Conservation (phyloP, 495 filamentous ascomycete genomes). For the Daldinia bambusicola region DNA sequence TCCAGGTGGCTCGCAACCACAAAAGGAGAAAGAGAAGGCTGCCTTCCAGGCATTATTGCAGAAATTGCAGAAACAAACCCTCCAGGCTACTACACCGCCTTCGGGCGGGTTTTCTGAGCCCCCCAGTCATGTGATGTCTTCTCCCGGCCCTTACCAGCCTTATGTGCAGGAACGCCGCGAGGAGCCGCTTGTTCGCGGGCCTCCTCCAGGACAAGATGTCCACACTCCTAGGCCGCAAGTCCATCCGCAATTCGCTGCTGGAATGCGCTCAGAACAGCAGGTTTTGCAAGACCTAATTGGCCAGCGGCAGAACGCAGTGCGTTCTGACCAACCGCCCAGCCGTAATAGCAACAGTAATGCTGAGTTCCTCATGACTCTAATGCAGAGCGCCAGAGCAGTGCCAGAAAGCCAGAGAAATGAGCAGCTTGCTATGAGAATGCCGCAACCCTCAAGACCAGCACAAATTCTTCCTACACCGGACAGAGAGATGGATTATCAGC, state of each 20-base stretch:
- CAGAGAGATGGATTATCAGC: conserved; percentile 55
- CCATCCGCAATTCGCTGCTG: conserved; percentile 51
- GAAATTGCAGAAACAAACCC: conserved; percentile 70
- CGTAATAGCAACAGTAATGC: conserved; percentile 60
- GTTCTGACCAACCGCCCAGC: conserved; percentile 50
- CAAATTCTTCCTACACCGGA: conserved; percentile 53
- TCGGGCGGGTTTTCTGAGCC: conserved; percentile 46
- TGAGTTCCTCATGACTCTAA: conserved; percentile 66
- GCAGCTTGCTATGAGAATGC: conserved; percentile 51
- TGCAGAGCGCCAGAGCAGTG: conserved; percentile 58
- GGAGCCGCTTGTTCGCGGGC: conserved; percentile 48
- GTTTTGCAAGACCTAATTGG: conserved; percentile 64
- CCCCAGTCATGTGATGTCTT: conserved; percentile 49
- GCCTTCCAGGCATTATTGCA: conserved; percentile 89
- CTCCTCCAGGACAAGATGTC: conserved; percentile 56
- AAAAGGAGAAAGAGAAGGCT: conserved; percentile 77
- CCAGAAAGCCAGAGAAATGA: conserved; percentile 59
- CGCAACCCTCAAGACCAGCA: conserved; percentile 51
- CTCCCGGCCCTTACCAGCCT: conserved; percentile 57
- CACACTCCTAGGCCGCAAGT: conserved; percentile 54
- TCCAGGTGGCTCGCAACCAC: conserved; percentile 48
- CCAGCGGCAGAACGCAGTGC: conserved; percentile 54
- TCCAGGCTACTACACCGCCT: conserved; percentile 40
- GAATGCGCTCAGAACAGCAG: conserved; percentile 59
- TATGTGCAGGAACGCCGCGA: conserved; percentile 56